A percentile compares a stretch with the other conserved stretches of the same genome.
Conservation (phyloP, 768 basidiomycete species). For the Infundibulicybe gibba region DNA sequence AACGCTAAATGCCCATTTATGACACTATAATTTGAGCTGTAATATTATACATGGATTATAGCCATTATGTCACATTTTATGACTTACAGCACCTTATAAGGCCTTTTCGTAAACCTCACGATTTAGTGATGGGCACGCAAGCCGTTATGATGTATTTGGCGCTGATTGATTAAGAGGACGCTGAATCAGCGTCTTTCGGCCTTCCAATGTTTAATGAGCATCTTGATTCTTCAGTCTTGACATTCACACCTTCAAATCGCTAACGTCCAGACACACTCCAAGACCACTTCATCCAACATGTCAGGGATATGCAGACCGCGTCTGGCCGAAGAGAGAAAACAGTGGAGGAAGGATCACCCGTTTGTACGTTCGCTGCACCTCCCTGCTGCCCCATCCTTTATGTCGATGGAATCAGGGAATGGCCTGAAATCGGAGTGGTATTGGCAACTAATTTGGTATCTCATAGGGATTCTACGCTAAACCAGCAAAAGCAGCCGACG, state of each 20-base stretch:
- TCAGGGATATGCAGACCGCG: conserved; percentile 92
- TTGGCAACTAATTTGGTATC: conserved; percentile 5
- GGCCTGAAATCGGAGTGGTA: neutral
- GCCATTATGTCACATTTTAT: too few relatives aligned
- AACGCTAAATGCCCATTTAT: conserved; percentile 7
- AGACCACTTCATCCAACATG: conserved; percentile 38
- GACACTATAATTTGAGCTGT: too few relatives aligned
- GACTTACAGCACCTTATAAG: too few relatives aligned
- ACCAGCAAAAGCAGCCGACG: conserved; percentile 85
- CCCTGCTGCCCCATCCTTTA: neutral
- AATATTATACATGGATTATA: too few relatives aligned
- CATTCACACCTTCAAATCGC: neutral
- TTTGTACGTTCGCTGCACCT: conserved; percentile 62
- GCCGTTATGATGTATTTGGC: conserved; percentile 55
- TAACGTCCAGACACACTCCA: neutral
- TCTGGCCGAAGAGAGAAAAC: conserved; percentile 95
- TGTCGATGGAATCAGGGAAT: neutral
- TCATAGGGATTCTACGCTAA: conserved; percentile 94
- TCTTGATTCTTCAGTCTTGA: neutral
- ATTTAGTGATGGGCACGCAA: conserved; percentile 81
- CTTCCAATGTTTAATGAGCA: neutral
- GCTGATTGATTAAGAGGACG: conserved; percentile 8
- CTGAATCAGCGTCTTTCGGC: conserved; percentile 26
- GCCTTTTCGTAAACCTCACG: too few relatives aligned
- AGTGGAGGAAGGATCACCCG: conserved; percentile 98